Percentiles rank a stretch among this genome's conserved stretches.
These are phyloP conservation scores for Amylocarpus encephaloides DNA, from an alignment of 2,329 filamentous ascomycete genomes.

Conservation along the genomic window DNA sequence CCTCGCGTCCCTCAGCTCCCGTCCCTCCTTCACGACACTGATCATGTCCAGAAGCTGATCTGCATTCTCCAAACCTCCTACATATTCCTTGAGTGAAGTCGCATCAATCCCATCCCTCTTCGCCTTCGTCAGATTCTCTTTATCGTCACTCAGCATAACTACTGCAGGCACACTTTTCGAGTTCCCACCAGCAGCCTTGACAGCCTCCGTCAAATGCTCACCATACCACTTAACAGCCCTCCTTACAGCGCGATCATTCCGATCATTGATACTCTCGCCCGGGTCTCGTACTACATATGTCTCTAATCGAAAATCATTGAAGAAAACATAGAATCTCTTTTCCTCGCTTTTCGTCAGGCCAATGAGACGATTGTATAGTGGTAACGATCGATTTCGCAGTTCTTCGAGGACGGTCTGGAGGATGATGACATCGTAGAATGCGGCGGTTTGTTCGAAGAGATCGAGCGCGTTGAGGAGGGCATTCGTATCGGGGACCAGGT, in stretches of 20 bases:
- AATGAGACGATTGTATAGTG: constrained; percentile 89
- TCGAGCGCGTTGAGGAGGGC: constrained; percentile 95
- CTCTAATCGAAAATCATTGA: constrained; percentile 95
- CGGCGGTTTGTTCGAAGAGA: constrained; percentile 83
- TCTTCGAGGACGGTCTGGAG: constrained; percentile 96
- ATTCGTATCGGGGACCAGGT: constrained; percentile 93
- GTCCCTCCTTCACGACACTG: constrained; percentile 66
- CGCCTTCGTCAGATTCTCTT: constrained; percentile 77
- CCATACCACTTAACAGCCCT: constrained; percentile 85
- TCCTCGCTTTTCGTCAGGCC: constrained; percentile 90
- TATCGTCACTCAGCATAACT: constrained; percentile 92
- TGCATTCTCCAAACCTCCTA: constrained; percentile 75
- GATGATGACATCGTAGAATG: constrained; percentile 95
- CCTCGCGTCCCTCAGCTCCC: constrained; percentile 57
- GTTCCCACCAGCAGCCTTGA: constrained; percentile 45
- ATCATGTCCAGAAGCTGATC: constrained; percentile 91
- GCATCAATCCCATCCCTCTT: constrained; percentile 68
- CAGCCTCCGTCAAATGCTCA: constrained; percentile 64
- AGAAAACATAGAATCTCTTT: constrained; percentile 97
- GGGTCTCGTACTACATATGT: constrained; percentile 71
- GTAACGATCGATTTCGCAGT: constrained; percentile 85
- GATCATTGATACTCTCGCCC: constrained; percentile 88
- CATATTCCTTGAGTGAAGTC: constrained; percentile 67
- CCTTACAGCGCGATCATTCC: constrained; percentile 89
- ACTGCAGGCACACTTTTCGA: constrained; percentile 62